These are phyloP conservation scores for Coemansia sp. DNA, from an alignment of 192 early-diverging fungal species.

Conservation along the genomic window DNA sequence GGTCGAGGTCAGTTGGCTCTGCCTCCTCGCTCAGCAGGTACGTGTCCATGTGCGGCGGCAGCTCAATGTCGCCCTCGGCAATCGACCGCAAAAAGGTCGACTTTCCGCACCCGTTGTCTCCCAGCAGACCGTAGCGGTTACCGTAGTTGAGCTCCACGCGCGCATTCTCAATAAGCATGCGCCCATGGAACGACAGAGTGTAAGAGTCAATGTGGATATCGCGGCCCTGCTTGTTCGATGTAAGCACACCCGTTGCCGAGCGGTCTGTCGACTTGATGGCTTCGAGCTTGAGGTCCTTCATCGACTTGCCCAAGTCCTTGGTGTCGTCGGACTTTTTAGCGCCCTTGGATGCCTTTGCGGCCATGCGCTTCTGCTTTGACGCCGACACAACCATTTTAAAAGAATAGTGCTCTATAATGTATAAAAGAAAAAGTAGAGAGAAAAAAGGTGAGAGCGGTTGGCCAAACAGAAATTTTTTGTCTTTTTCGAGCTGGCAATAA, in stretches of 20 bases:
- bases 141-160: constrained; percentile 98
- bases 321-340: constrained; percentile 28
- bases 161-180: constrained; percentile 90
- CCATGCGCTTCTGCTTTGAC: constrained; percentile 80
- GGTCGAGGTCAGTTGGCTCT: constrained; percentile 88
- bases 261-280: constrained; percentile 62
- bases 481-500: constrained; percentile 1
- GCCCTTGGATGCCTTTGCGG: constrained; percentile 65
- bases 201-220: constrained; percentile 96
- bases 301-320: constrained; percentile 52
- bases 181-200: constrained; percentile 91
- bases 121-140: constrained; percentile 94
- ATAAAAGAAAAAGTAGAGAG: constrained; percentile 7
- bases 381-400: constrained; percentile 55
- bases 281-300: constrained; percentile 64
- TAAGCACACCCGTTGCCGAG: constrained; percentile 87
- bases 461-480: constrained; percentile 7
- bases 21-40: constrained; percentile 96
- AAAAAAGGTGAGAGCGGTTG: neutral
- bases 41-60: constrained; percentile 97
- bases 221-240: constrained; percentile 83
- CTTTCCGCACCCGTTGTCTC: constrained; percentile 94
- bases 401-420: constrained; percentile 1
- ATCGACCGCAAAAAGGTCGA: constrained; percentile 93
- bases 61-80: constrained; percentile 88